phyloP scores from a whole-genome alignment of 257 asterid species.

The Solanum tarapatanum region DNA sequence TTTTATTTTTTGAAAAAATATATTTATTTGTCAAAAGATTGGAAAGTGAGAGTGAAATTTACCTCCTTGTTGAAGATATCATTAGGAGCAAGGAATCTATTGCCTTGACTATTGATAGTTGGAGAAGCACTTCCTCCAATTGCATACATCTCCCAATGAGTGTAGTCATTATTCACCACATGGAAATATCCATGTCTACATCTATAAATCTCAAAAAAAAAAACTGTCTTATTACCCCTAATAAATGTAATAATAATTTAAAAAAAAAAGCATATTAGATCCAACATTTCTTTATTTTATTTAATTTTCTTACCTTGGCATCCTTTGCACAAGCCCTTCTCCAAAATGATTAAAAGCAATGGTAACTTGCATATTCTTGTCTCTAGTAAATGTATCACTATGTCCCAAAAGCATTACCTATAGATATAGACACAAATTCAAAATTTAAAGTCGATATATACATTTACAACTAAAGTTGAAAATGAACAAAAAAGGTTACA shows the following conservation, averaged over 20 bases:
- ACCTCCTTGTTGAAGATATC: slow-evolving; percentile 55
- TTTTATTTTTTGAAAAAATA: rapidly evolving
- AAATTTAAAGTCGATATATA: not conserved
- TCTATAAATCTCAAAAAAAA: slow-evolving; percentile 11
- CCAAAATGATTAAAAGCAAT: slow-evolving; percentile 91
- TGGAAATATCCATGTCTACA: slow-evolving; percentile 93
- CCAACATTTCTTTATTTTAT: not conserved
- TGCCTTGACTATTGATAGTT: slow-evolving; percentile 87
- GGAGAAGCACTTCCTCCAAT: slow-evolving; percentile 91
- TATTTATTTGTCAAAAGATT: not conserved
- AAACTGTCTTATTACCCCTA: not conserved
- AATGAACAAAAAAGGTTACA: not conserved
- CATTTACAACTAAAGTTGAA: no score
- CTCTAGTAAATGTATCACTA: slow-evolving; percentile 40
- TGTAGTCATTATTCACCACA: slow-evolving; percentile 92
- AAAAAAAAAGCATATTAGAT: not conserved
- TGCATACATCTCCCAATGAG: slow-evolving; percentile 94
- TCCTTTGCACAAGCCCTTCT: slow-evolving; percentile 84
- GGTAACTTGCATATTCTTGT: slow-evolving; percentile 80
- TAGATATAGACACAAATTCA: not conserved
- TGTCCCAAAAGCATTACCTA: slow-evolving; percentile 68
- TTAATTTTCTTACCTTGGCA: slow-evolving; percentile 56
- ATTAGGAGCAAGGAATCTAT: slow-evolving; percentile 69
- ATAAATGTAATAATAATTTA: not conserved
- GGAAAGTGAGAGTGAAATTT: not conserved